A percentile compares a stretch with the other conserved stretches of the same genome.
Conservation (phyloP, 1,284 basidiomycete species). For the Ganoderma sinense region DNA sequence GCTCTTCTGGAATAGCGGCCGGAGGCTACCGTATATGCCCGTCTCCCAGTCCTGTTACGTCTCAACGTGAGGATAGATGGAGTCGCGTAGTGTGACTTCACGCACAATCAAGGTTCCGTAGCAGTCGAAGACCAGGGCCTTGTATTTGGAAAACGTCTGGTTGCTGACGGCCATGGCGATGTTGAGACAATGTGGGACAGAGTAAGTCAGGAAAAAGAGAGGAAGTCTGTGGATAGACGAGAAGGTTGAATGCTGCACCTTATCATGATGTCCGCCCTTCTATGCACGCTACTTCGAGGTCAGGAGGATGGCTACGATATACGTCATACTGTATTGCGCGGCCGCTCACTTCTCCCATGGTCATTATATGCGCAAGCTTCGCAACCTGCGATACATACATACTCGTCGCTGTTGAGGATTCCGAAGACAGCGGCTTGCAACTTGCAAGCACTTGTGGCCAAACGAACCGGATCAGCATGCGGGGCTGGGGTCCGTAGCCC, state of each 20-base stretch:
- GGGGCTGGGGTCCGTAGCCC: neutral
- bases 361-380: neutral
- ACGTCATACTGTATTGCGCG: neutral
- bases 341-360: neutral
- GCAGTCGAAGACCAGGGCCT: constrained; percentile 56
- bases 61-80: no score
- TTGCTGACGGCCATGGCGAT: neutral
- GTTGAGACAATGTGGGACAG: neutral
- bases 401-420: neutral
- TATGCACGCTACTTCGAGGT: neutral
- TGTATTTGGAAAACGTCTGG: constrained; percentile 33
- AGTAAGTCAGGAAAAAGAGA: no score
- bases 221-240: no score
- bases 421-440: no score
- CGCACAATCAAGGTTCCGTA: constrained; percentile 73
- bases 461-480: neutral
- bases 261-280: neutral
- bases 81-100: constrained; percentile 2
- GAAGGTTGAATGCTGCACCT: neutral
- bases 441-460: neutral
- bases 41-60: constrained; percentile 72
- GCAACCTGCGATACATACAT: neutral
- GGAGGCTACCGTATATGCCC: constrained; percentile 61
- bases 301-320: neutral
- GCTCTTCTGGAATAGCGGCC: constrained; percentile 57